Evolutionary conservation across 306 rosid genomes (phyloP).

Genomic region (Purshia tridentata): DNA sequence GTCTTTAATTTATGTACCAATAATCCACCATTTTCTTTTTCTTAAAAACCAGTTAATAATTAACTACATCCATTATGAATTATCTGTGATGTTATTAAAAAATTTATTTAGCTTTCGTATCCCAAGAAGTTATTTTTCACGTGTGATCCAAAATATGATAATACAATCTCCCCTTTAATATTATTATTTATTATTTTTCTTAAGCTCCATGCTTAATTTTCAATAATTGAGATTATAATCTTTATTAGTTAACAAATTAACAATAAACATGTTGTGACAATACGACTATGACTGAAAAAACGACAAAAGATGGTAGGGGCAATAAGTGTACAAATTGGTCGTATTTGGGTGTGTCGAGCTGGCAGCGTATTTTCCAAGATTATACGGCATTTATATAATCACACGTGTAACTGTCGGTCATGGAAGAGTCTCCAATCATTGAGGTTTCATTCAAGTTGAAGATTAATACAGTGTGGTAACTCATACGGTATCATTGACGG

Average conservation of each 20-base stretch:
- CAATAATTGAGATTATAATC: neutral
- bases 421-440: slow-evolving; percentile 37
- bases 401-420: slow-evolving; percentile 52
- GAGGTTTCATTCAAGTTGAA: slow-evolving; percentile 15
- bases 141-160: slow-evolving; percentile 25
- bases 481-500: neutral
- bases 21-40: slow-evolving; percentile 10
- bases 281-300: neutral
- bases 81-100: slow-evolving; percentile 4
- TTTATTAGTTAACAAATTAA: neutral
- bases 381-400: slow-evolving; percentile 25
- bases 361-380: slow-evolving; percentile 46
- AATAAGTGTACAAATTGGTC: slow-evolving; percentile 27
- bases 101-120: slow-evolving; percentile 13
- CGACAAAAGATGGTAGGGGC: slow-evolving; percentile 25
- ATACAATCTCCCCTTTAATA: neutral
- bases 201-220: slow-evolving; percentile 19
- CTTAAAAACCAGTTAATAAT: neutral
- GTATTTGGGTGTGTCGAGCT: slow-evolving; percentile 29
- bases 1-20: neutral
- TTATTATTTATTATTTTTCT: neutral
- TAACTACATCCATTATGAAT: neutral
- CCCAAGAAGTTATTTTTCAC: slow-evolving; percentile 24
- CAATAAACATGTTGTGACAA: neutral
- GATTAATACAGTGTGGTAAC: neutral